Conservation (phyloP, 1,284 basidiomycete species). For the Puccinia polysora region DNA sequence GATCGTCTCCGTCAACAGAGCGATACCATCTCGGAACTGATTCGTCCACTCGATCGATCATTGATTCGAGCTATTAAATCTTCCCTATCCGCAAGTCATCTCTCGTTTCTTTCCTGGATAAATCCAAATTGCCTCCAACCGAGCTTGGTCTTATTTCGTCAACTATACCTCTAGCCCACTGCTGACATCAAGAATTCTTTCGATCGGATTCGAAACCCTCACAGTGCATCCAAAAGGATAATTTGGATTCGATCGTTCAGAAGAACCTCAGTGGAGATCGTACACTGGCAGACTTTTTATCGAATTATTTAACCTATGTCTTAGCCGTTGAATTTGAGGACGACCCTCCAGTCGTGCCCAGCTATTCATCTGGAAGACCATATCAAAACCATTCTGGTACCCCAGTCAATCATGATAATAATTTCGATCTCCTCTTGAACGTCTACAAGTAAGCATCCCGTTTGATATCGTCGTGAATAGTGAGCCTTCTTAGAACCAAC, state of each 20-base stretch:
- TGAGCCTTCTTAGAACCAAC: too few species aligned
- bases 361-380: not conserved
- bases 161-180: not conserved
- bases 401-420: conserved; percentile 12
- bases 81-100: not conserved
- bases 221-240: conserved; percentile 10
- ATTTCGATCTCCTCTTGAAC: conserved; percentile 35
- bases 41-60: conserved; percentile 28
- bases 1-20: conserved; percentile 28
- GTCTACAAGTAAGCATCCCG: conserved; percentile 34
- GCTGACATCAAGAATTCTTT: not conserved
- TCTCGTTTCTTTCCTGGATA: not conserved
- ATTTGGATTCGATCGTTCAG: conserved; percentile 18
- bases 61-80: conserved; percentile 21
- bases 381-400: not conserved
- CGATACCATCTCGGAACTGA: conserved; percentile 8
- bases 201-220: not conserved
- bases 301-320: conserved; percentile 28
- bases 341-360: not conserved
- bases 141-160: too few species aligned
- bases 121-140: too few species aligned
- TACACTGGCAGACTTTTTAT: conserved; percentile 31
- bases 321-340: conserved; percentile 11
- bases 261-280: conserved; percentile 22
- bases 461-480: too few species aligned